These are phyloP conservation scores for Talaromyces sp. DNA, from an alignment of 2,329 filamentous ascomycete species.

Conservation along the genomic window DNA sequence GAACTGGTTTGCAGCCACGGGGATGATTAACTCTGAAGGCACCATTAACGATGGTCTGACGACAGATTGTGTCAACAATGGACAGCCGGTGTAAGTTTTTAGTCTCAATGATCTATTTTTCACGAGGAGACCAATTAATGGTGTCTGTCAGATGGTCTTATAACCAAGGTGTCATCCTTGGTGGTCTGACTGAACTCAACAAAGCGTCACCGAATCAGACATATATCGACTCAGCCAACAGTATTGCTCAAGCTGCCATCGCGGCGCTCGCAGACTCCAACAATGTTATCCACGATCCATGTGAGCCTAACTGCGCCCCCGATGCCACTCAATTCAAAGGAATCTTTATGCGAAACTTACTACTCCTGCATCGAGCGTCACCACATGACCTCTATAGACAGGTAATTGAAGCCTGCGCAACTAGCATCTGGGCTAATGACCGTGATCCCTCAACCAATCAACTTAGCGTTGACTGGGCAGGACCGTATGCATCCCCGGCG, in stretches of 20 bases:
- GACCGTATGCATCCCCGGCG: conserved; percentile 50
- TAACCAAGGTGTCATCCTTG: conserved; percentile 58
- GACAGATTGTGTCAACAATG: conserved; percentile 48
- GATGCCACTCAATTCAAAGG: conserved; percentile 66
- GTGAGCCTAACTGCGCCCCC: conserved; percentile 49
- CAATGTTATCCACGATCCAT: conserved; percentile 51
- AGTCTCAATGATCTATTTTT: neutral
- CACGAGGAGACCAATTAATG: neutral
- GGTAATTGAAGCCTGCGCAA: conserved; percentile 58
- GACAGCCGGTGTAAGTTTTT: conserved; percentile 27
- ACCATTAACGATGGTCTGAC: conserved; percentile 53
- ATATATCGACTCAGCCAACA: conserved; percentile 42
- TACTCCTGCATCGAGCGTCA: conserved; percentile 50
- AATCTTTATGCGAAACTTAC: conserved; percentile 61
- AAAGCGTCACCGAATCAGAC: conserved; percentile 37
- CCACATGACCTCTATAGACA: conserved; percentile 47
- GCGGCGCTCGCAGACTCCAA: conserved; percentile 39
- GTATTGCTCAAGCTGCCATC: conserved; percentile 53
- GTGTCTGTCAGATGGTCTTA: conserved; percentile 44
- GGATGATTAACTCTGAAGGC: conserved; percentile 44
- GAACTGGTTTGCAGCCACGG: conserved; percentile 47
- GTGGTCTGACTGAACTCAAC: conserved; percentile 52
- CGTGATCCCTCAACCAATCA: conserved; percentile 44
- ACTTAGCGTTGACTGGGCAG: conserved; percentile 62
- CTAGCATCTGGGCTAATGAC: conserved; percentile 60